Evolutionary conservation across 2,329 filamentous ascomycete genomes (phyloP), one percentile per base, ranked within the genome.

Genomic region (Botryotinia calthae): DNA sequence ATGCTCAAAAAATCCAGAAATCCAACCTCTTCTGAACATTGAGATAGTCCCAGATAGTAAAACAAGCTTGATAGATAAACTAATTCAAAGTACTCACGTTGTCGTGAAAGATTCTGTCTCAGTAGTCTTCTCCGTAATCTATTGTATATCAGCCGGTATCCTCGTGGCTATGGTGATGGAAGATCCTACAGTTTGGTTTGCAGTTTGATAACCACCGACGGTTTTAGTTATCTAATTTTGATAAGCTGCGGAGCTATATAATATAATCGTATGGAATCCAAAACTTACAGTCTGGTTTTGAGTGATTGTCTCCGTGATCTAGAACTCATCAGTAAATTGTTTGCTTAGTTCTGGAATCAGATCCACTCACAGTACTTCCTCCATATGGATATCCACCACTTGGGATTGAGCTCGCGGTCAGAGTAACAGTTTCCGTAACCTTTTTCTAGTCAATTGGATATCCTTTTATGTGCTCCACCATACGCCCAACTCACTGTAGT

Each of bases 111-210:
- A 71, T 34, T 71, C 59, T 9, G 59, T 71, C 46, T 65, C 46
- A 2, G 70, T 71, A 34, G 37, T 71, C 22, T 66, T 71, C 51
- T 71, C 70, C 14, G 70, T 71, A 20, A 71, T 66, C 70, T 71
- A n/a, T 34, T 14, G 1, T 5, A 44, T 31, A 20, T 71, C 37
- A 65, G 68, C 48, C 31, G 3, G 1, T 25, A 4, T 46, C 25
- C 20, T 46, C 34, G 46, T 40, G 6, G 34, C n/a, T 40, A 22
- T 46, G 22, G 9, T 25, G 14, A n/a, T 46, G 14, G 1, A 34
- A 9, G 28, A 16, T 20, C 67, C 6, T 28, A 71, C 70, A 34
- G 70, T 71, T 42, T 54, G 59, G 16, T 58, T 70, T 14, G 68
- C 68, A 51, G 42, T 71, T n/a, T 9, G 16, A 46, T 56, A 65